Conservation (phyloP, 106 monocot genomes). For the Chionographis japonica region DNA sequence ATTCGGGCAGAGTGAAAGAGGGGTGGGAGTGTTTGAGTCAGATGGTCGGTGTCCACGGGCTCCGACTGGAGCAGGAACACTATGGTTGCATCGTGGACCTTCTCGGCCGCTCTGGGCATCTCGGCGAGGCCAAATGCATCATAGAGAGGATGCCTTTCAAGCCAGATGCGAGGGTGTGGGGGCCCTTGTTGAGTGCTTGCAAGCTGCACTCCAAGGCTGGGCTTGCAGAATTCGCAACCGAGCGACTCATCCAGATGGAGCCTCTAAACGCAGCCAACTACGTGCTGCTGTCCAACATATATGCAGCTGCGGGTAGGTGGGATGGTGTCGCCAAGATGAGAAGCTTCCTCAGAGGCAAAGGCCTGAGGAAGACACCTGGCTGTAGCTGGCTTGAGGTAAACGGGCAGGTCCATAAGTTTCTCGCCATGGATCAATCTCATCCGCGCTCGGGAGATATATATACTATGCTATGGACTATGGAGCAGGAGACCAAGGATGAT, state of each 20-base stretch:
- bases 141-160: constrained; percentile 21
- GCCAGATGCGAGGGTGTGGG: constrained; percentile 25
- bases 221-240: constrained; percentile 24
- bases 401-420: constrained; percentile 22
- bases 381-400: constrained; percentile 28
- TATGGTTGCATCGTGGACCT: constrained; percentile 28
- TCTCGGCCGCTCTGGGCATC: constrained; percentile 23
- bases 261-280: constrained; percentile 21
- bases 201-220: constrained; percentile 17
- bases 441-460: constrained; percentile 11
- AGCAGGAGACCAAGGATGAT: constrained; percentile 5
- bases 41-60: constrained; percentile 17
- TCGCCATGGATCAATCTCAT: constrained; percentile 20
- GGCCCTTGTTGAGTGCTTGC: constrained; percentile 28
- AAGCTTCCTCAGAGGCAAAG: constrained; percentile 14
- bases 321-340: constrained; percentile 33
- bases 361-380: constrained; percentile 23
- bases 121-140: constrained; percentile 13
- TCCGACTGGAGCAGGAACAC: constrained; percentile 20
- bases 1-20: constrained; percentile 19
- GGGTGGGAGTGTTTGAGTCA: constrained; percentile 14
- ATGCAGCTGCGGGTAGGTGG: constrained; percentile 26
- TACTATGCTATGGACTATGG: constrained; percentile 10
- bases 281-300: constrained; percentile 27
- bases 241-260: constrained; percentile 17